phyloP scores from a whole-genome alignment of 2,329 filamentous ascomycete genomes.

The Phialophora verrucosa region DNA sequence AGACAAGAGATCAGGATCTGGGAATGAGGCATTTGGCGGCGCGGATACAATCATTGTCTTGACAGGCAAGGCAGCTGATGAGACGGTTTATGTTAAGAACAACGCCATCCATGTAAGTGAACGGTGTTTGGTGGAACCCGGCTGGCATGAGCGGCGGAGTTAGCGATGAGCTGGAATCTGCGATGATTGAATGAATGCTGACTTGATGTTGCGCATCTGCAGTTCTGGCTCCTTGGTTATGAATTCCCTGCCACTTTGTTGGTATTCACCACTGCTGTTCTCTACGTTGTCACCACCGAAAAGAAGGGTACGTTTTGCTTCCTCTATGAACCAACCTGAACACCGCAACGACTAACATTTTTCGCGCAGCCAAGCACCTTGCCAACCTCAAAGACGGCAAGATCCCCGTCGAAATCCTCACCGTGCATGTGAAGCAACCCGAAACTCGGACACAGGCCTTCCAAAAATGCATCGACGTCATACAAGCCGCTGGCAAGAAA shows the following conservation, averaged over 20 bases:
- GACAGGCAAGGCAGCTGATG: conserved; percentile 88
- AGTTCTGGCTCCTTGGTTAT: conserved; percentile 99
- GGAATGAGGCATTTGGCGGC: conserved; percentile 74
- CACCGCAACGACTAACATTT: conserved; percentile 43
- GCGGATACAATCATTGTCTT: conserved; percentile 84
- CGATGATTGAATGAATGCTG: neutral
- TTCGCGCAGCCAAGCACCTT: conserved; percentile 77
- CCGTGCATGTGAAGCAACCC: conserved; percentile 82
- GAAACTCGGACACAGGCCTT: conserved; percentile 92
- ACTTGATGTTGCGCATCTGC: conserved; percentile 30
- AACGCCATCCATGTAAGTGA: conserved; percentile 88
- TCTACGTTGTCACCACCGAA: conserved; percentile 92
- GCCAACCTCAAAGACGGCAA: conserved; percentile 91
- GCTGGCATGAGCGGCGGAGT: neutral
- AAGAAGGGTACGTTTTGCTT: conserved; percentile 77
- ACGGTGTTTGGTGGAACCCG: neutral
- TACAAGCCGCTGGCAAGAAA: conserved; percentile 90
- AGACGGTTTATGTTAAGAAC: conserved; percentile 90
- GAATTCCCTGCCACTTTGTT: conserved; percentile 97
- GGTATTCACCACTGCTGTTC: conserved; percentile 82
- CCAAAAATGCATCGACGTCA: conserved; percentile 78
- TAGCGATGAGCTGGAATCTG: neutral
- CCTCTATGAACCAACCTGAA: conserved; percentile 30
- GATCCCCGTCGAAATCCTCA: conserved; percentile 87
- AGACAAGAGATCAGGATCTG: conserved; percentile 78